Conservation (phyloP, 805 yeast genomes). For the Scheffersomyces stipitis region DNA sequence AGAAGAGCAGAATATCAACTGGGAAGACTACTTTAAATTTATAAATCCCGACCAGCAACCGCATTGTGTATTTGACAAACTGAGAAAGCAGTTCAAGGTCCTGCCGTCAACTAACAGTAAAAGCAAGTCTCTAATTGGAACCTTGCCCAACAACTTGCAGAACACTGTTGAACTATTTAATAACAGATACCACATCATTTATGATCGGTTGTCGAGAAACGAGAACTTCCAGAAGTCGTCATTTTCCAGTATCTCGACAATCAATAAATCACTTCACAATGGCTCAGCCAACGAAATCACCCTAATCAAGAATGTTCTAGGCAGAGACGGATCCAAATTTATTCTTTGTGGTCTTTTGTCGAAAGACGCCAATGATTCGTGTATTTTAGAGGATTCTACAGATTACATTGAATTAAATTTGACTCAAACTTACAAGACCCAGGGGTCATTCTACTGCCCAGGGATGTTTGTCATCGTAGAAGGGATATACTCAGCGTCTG, state of each 20-base stretch:
- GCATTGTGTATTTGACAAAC: slow-evolving; percentile 57
- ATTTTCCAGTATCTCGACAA: slow-evolving; percentile 43
- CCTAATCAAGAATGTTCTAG: slow-evolving; percentile 78
- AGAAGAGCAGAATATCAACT: slow-evolving; percentile 42
- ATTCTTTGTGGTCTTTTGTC: slow-evolving; percentile 75
- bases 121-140: slow-evolving; percentile 1
- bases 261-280: slow-evolving; percentile 24
- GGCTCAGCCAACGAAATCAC: slow-evolving; percentile 48
- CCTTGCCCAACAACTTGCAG: slow-evolving; percentile 14
- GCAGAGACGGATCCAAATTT: slow-evolving; percentile 77
- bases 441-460: slow-evolving; percentile 63
- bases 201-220: slow-evolving; percentile 73
- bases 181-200: slow-evolving; percentile 59
- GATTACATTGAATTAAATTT: slow-evolving; percentile 71
- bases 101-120: slow-evolving; percentile 7
- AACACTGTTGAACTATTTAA: slow-evolving; percentile 41
- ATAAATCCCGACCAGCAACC: slow-evolving; percentile 68
- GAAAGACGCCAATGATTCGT: slow-evolving; percentile 62
- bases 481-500: slow-evolving; percentile 76
- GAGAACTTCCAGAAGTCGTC: slow-evolving; percentile 65
- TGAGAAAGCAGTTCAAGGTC: slow-evolving; percentile 60
- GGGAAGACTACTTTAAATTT: slow-evolving; percentile 72
- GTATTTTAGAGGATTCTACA: slow-evolving; percentile 77
- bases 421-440: slow-evolving; percentile 58
- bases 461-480: slow-evolving; percentile 83